A percentile compares a stretch with the other conserved stretches of the same genome.
These are phyloP conservation scores for Beta vulgaris DNA, from an alignment of 148 eudicot species.

Conservation along the genomic window DNA sequence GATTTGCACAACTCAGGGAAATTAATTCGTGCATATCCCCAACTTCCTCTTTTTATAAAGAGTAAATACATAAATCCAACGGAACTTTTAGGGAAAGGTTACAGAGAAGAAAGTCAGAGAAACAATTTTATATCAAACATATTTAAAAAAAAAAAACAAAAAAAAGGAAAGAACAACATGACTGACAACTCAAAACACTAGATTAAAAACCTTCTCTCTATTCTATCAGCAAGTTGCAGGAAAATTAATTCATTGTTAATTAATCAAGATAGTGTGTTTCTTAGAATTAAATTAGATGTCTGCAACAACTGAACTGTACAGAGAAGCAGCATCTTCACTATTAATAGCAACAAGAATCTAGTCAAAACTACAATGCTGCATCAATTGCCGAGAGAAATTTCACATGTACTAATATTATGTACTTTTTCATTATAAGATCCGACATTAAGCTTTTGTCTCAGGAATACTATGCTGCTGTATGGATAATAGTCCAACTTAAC, in stretches of 20 bases:
- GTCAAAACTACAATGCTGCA: constrained; percentile 24
- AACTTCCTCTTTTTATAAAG: constrained; percentile 14
- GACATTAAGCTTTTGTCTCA: background rate
- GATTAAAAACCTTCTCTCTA: constrained; percentile 16
- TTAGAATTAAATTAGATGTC: background rate
- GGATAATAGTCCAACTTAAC: background rate
- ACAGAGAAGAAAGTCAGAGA: background rate
- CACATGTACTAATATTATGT: constrained; percentile 6
- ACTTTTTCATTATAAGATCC: background rate
- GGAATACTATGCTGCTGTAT: background rate
- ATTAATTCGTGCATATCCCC: constrained; percentile 15
- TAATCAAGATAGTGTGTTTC: constrained; percentile 1
- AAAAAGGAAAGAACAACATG: constrained; percentile 9
- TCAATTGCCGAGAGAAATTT: constrained; percentile 2
- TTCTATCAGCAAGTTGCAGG: constrained; percentile 26
- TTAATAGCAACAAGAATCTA: constrained; percentile 22
- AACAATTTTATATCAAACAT: too few species aligned
- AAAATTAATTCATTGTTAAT: background rate
- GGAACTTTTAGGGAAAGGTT: constrained; percentile 15
- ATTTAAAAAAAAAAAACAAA: too few species aligned
- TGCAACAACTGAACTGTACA: constrained; percentile 11
- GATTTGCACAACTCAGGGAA: constrained; percentile 16
- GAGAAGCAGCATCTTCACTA: background rate
- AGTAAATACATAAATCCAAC: background rate
- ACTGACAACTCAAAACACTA: constrained; percentile 32